A percentile compares a stretch with the other conserved stretches of the same genome.
Conservation (phyloP, 345 rosid genomes). For the Gossypium ekmanianum region DNA sequence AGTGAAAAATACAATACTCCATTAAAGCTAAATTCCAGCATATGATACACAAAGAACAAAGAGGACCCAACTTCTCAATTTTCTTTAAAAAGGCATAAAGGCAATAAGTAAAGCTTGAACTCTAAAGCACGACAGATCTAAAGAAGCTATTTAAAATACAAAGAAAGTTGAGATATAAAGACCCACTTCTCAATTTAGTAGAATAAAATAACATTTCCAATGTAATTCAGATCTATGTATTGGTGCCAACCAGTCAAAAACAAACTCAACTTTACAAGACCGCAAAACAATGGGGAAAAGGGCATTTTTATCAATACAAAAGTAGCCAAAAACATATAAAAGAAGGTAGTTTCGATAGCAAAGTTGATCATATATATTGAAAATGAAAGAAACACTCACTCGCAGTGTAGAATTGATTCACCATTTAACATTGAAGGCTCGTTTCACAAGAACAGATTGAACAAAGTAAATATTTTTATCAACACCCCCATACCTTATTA, state of each 20-base stretch:
- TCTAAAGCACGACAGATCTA: conserved; percentile 35
- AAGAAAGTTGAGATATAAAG: conserved; percentile 19
- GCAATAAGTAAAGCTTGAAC: conserved; percentile 19
- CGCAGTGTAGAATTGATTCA: conserved; percentile 17
- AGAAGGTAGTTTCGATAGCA: conserved; percentile 1
- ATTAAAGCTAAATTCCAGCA: conserved; percentile 11
- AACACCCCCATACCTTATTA: not conserved
- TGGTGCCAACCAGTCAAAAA: conserved; percentile 23
- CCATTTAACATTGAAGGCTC: conserved; percentile 28
- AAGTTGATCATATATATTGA: conserved; percentile 16
- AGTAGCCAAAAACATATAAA: conserved; percentile 16
- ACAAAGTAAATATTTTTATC: not conserved
- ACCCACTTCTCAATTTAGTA: conserved; percentile 31
- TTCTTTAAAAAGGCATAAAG: not conserved
- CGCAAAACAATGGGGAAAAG: conserved; percentile 11
- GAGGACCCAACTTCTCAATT: conserved; percentile 8
- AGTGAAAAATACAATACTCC: not conserved
- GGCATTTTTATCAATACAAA: not conserved
- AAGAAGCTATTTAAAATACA: conserved; percentile 14
- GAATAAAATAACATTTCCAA: conserved; percentile 32
- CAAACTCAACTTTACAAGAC: conserved; percentile 22
- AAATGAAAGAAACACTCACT: conserved; percentile 18
- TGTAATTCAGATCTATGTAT: conserved; percentile 46
- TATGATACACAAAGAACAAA: conserved; percentile 13
- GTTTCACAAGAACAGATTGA: conserved; percentile 20